Percentiles rank a stretch among this genome's conserved stretches.
Evolutionary conservation across 129 eudicot genomes (phyloP).

Genomic region (Tagetes patula): DNA sequence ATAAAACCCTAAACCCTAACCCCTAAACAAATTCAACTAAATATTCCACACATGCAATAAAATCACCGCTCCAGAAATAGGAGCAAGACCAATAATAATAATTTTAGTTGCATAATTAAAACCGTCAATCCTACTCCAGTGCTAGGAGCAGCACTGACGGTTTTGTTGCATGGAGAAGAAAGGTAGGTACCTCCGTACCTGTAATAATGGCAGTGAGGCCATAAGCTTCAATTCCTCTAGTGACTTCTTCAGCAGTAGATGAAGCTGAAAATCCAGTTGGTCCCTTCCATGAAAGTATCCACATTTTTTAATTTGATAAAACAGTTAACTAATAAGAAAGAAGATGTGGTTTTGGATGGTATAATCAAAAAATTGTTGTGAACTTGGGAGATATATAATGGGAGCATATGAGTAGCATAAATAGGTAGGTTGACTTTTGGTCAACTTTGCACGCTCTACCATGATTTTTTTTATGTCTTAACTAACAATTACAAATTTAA

Average conservation of each 20-base stretch:
- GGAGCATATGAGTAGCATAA: neutral
- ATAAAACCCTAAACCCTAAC: neutral
- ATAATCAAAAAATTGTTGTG: constrained; percentile 2
- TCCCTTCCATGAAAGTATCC: constrained; percentile 56
- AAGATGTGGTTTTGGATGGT: constrained; percentile 2
- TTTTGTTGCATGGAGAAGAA: neutral
- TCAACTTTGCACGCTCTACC: constrained; percentile 20
- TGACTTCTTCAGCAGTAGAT: constrained; percentile 42
- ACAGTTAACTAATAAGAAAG: neutral
- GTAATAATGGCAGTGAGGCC: constrained; percentile 74
- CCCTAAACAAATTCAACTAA: neutral
- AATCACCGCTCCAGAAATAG: too few relatives aligned
- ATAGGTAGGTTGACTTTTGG: constrained; percentile 21
- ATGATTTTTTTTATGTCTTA: too few relatives aligned
- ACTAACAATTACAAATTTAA: too few relatives aligned
- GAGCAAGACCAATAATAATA: too few relatives aligned
- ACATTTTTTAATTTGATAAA: constrained; percentile 33
- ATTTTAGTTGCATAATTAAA: too few relatives aligned
- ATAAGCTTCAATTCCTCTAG: constrained; percentile 36
- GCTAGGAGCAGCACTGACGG: too few relatives aligned
- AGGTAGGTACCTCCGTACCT: constrained; percentile 30
- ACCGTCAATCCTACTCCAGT: too few relatives aligned
- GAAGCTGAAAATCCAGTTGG: constrained; percentile 40
- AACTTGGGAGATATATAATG: constrained; percentile 24
- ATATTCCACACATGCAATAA: too few relatives aligned